These are phyloP conservation scores for Kwoniella shandongensis DNA, from an alignment of 768 basidiomycete species.

Conservation along the genomic window DNA sequence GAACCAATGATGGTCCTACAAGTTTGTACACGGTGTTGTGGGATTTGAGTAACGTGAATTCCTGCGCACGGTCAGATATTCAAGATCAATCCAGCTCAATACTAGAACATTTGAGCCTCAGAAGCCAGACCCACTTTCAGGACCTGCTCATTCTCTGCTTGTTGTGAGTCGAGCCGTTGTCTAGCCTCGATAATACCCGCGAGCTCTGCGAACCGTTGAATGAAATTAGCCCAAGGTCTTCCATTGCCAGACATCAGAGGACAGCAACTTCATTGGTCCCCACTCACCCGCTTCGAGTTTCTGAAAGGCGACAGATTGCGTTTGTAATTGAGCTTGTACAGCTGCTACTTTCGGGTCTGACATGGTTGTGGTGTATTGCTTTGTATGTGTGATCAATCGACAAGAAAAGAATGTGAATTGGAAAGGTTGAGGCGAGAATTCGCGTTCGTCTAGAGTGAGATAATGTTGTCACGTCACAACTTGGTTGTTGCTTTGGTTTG, in stretches of 20 bases:
- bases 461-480: conserved; percentile 15
- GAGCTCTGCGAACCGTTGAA: conserved; percentile 58
- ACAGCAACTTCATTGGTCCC: background rate
- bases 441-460: background rate
- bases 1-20: conserved; percentile 83
- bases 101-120: background rate
- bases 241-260: background rate
- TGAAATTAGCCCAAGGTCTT: background rate
- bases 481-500: background rate
- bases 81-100: background rate
- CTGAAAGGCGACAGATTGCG: conserved; percentile 71
- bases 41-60: conserved; percentile 71
- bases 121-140: conserved; percentile 64
- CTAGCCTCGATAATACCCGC: conserved; percentile 72
- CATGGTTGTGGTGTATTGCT: conserved; percentile 16
- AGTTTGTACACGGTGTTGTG: conserved; percentile 85
- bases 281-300: conserved; percentile 64
- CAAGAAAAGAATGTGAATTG: background rate
- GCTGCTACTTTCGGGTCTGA: conserved; percentile 29
- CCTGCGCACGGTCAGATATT: conserved; percentile 58
- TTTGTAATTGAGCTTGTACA: conserved; percentile 59
- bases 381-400: background rate
- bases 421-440: background rate
- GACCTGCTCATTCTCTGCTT: conserved; percentile 87
- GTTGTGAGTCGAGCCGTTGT: conserved; percentile 84